Base-by-base conservation (phyloP, 805 yeast genomes). In the Jamesozyma hellenica region DNA sequence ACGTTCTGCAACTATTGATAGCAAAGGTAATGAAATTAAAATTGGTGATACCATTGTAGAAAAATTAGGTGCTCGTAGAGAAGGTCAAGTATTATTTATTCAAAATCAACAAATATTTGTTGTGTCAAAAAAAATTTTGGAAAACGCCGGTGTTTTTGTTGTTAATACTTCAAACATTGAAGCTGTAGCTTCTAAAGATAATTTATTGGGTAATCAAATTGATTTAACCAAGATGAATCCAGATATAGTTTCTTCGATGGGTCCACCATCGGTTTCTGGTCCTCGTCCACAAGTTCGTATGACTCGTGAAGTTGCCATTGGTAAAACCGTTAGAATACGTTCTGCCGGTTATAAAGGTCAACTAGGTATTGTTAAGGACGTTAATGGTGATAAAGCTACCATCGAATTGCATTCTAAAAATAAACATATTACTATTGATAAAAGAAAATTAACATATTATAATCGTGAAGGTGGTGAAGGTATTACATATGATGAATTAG, bases 41-140 rank as follows among this genome's bases (percentile, higher is more conserved):
- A 78, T 84, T 29, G 96, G 96, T 37, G 98, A 92, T 56, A 79
- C 92, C 3, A 94, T 92, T n/a, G 79, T 79, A 51, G 98, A 92
- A 56, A 62, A 70, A 21, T 69, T 72, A 13, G 94, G 94, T 36
- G 95, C 87, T 51, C 79, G 83, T 50, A 75, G 94, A 58, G 88
- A 83, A 55, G 98, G 98, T 50, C 76, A 73, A 28, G 82, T 92
- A 44, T 61, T 92, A 42, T 96, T 90, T 58, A 79, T 92, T 41
- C 84, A 81, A 69, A 80, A 87, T 56, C 79, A 81, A 39, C 69
- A 71, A 36, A 71, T 92, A 44, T 92, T 90, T 60, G 67, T 88
- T 35, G 81, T 85, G 57, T 80, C 92, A 40, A 81, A 83, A 50
- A 80, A 82, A 36, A 74, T 82, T 36, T 59, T 74, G 26, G 96